Base-by-base conservation (phyloP, 352 stramenopile species). In the Lagenidium sp. region DNA sequence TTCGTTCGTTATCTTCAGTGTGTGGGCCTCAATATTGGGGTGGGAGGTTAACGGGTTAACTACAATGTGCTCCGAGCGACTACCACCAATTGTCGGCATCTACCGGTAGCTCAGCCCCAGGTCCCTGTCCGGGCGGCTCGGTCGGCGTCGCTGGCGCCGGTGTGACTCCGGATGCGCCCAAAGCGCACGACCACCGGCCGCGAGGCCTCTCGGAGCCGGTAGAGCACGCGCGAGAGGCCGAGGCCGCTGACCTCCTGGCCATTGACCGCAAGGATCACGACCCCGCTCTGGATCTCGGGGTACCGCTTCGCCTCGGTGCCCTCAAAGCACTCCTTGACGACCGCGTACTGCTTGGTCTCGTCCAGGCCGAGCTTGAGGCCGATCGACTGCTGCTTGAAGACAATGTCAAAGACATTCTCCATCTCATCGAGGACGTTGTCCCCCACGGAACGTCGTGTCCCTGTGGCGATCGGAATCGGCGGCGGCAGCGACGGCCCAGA, bases 371-470 rank as follows among this genome's bases (percentile, higher is more conserved):
- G 73, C 50, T 88, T 88, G 68, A 91, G 79, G 6, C 78, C 78
- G 51, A 91, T 88, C 18, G 76, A 57, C 39, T 88, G 77, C 55
- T 91, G 75, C 56, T 85, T 86, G 61, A 91, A 91, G 26, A 91
- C 78, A 52, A 91, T 79, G 45, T 91, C 78, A 34, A 91, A 91
- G 11, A 89, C 66, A 34, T 77, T 79, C 20, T 88, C 70, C 55
- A 91, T 75, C 18, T 67, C 64, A 30, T 89, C 63, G 19, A 85
- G 32, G 4, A 49, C 41, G 5, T 72, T 81, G 8, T 57, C 51
- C 13, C 31, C 15, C 13, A 48, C 44, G 15, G 36, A 34, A n/a
- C n/a, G n/a, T n/a, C n/a, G n/a, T n/a, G n/a, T n/a, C n/a, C n/a
- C n/a, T n/a, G n/a, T n/a, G n/a, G n/a, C n/a, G n/a, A n/a, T n/a